These are phyloP conservation scores for Colletotrichum gloeosporioides DNA, from an alignment of 2,329 filamentous ascomycete species.

Conservation along the genomic window DNA sequence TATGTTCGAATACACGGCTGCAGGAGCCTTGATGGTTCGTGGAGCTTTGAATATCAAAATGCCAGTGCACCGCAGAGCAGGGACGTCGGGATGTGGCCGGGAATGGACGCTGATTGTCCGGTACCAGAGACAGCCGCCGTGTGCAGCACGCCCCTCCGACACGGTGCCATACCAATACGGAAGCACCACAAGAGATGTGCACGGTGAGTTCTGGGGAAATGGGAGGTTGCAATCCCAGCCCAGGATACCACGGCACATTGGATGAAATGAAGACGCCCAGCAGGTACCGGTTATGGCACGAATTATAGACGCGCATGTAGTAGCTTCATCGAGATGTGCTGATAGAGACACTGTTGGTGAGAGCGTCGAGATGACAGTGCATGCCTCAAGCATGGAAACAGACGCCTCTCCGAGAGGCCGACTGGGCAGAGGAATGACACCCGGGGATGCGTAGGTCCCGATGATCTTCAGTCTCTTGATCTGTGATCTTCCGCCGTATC, in stretches of 20 bases:
- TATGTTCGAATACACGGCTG: neutral
- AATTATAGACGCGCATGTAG: neutral
- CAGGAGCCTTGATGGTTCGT: neutral
- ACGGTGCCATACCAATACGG: neutral
- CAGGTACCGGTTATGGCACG: neutral
- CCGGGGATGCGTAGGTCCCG: neutral
- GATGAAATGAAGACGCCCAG: neutral
- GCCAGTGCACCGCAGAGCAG: neutral
- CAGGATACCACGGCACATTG: slow-evolving; percentile 1
- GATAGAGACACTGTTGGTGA: neutral
- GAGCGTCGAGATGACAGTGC: slow-evolving; percentile 7
- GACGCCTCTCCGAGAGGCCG: neutral
- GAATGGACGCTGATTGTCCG: slow-evolving; percentile 10
- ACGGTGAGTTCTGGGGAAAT: neutral
- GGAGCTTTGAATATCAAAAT: neutral
- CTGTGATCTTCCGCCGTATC: slow-evolving; percentile 10
- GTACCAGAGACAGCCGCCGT: neutral
- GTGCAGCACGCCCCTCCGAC: neutral
- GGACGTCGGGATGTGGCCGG: neutral
- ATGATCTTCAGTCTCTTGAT: neutral
- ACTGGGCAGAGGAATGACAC: slow-evolving; percentile 3
- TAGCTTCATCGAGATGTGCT: neutral
- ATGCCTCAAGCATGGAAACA: neutral
- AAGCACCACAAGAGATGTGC: neutral
- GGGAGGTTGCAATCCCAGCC: neutral